A percentile compares a stretch with the other conserved stretches of the same genome.
These are phyloP conservation scores for Colletotrichum chrysophilum DNA, from an alignment of 2,329 filamentous ascomycete genomes.

Conservation along the genomic window DNA sequence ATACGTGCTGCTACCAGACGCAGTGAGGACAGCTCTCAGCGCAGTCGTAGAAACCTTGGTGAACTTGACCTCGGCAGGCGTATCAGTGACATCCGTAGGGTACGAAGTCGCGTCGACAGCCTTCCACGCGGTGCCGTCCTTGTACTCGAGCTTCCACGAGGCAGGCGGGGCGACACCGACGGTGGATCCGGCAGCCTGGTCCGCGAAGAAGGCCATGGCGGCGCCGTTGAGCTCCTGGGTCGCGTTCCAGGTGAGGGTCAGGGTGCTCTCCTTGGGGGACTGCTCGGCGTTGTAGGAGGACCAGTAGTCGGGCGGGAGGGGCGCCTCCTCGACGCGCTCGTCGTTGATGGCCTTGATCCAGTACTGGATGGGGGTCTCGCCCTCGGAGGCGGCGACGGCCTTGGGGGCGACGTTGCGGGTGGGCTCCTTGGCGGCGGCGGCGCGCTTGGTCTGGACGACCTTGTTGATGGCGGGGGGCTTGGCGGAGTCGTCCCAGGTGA, in stretches of 20 bases:
- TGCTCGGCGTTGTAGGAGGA: slow-evolving; percentile 34
- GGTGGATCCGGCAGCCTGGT: slow-evolving; percentile 32
- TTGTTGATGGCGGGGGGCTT: slow-evolving; percentile 31
- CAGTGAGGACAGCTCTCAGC: slow-evolving; percentile 26
- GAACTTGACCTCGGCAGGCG: slow-evolving; percentile 32
- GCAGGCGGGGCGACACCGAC: slow-evolving; percentile 33
- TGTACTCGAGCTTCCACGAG: slow-evolving; percentile 31
- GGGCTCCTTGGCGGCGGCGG: slow-evolving; percentile 25
- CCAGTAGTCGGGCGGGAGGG: slow-evolving; percentile 43
- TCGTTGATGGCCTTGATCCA: slow-evolving; percentile 40
- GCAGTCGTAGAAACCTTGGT: slow-evolving; percentile 28
- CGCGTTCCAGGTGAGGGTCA: slow-evolving; percentile 35
- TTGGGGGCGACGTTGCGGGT: slow-evolving; percentile 38
- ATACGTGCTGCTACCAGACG: slow-evolving; percentile 26
- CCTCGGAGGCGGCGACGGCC: slow-evolving; percentile 24
- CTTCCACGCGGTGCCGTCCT: slow-evolving; percentile 24
- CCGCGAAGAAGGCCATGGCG: slow-evolving; percentile 34
- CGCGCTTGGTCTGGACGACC: slow-evolving; percentile 33
- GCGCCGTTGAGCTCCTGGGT: slow-evolving; percentile 33
- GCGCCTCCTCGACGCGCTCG: slow-evolving; percentile 30
- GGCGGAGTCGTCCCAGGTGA: slow-evolving; percentile 35
- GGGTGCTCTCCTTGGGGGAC: slow-evolving; percentile 32
- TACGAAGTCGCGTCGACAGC: slow-evolving; percentile 27
- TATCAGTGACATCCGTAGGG: slow-evolving; percentile 28
- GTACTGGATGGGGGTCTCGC: slow-evolving; percentile 39